phyloP scores from a whole-genome alignment of 176 grass and related monocot species.

The Cymbopogon citratus region DNA sequence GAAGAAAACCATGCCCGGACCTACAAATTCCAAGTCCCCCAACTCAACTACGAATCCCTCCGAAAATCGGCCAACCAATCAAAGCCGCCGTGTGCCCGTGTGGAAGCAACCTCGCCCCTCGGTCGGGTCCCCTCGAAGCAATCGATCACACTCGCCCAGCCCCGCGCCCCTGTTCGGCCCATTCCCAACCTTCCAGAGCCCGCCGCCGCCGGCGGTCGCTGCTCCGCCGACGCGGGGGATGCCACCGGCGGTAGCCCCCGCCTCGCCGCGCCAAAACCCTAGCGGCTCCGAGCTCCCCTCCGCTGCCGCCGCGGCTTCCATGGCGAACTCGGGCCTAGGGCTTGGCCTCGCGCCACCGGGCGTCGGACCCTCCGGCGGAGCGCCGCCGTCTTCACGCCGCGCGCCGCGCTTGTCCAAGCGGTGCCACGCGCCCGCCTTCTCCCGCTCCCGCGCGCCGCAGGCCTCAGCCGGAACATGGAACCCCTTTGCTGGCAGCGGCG shows the following conservation, averaged over 20 bases:
- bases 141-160: not conserved
- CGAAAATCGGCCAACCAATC: too few relatives aligned
- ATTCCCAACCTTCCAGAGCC: constrained; percentile 6
- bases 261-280: constrained; percentile 35
- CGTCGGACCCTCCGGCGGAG: not conserved
- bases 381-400: not conserved
- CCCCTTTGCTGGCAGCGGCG: constrained; percentile 29
- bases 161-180: not conserved
- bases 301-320: not conserved
- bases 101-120: not conserved
- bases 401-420: constrained; percentile 37
- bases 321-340: constrained; percentile 39
- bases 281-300: not conserved
- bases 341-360: constrained; percentile 22
- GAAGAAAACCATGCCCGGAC: too few relatives aligned
- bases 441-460: constrained; percentile 19
- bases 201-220: constrained; percentile 16
- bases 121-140: constrained; percentile 4
- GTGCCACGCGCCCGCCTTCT: constrained; percentile 15
- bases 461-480: constrained; percentile 31
- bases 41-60: too few relatives aligned
- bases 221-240: constrained; percentile 5
- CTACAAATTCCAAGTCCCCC: too few relatives aligned
- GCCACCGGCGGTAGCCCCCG: constrained; percentile 23
- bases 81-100: not conserved